A percentile compares a stretch with the other conserved stretches of the same genome.
phyloP scores from a whole-genome alignment of 2,329 filamentous ascomycete species.

The Colletotrichum sp. region DNA sequence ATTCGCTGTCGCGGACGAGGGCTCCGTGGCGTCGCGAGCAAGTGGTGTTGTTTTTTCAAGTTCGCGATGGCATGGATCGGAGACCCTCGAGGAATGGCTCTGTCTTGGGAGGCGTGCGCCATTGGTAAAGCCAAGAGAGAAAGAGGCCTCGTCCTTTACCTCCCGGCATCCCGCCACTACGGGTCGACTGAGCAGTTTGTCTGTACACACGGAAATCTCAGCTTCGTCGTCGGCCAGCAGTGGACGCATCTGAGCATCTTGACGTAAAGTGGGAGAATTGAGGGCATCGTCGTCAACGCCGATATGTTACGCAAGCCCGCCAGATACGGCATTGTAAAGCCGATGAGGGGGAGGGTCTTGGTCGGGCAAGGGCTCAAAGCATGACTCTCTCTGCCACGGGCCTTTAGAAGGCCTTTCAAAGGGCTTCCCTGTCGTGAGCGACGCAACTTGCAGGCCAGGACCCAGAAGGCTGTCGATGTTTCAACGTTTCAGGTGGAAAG shows the following conservation, averaged over 20 bases:
- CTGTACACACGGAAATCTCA: not conserved
- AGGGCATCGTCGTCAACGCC: not conserved
- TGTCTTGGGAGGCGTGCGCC: not conserved
- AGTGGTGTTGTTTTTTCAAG: not conserved
- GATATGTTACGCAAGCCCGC: not conserved
- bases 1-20: not conserved
- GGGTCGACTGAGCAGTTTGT: not conserved
- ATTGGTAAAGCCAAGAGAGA: not conserved
- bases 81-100: not conserved
- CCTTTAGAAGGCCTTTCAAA: not conserved
- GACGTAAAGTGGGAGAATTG: slow-evolving; percentile 2
- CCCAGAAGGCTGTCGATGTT: slow-evolving; percentile 16
- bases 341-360: slow-evolving; percentile 6
- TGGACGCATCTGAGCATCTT: not conserved
- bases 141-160: not conserved
- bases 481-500: slow-evolving; percentile 20
- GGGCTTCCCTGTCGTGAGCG: not conserved
- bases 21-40: not conserved
- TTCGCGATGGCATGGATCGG: slow-evolving; percentile 7
- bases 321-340: not conserved
- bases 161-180: not conserved
- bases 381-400: slow-evolving; percentile 3
- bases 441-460: slow-evolving; percentile 1
- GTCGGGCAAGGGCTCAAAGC: not conserved
- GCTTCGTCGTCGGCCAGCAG: not conserved